Base-by-base conservation (phyloP, 768 basidiomycete genomes). In the Russula sp. region DNA sequence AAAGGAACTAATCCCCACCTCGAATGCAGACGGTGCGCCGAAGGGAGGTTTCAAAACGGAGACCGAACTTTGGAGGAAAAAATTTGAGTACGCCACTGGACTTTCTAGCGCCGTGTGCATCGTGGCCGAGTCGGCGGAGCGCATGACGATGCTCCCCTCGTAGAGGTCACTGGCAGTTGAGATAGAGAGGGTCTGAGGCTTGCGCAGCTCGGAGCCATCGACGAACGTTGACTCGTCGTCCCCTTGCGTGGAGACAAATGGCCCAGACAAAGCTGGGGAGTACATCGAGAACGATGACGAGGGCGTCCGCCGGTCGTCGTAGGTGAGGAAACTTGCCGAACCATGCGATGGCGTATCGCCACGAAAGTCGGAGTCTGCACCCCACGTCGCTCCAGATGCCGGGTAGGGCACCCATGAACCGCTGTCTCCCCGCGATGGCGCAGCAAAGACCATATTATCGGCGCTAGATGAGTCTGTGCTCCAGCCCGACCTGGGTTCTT, bases 401-500 rank as follows among this genome's bases (percentile, higher is more conserved):
- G 64, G 36, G 45, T 65, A 67, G 20, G 58, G 48, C 5, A 53
- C 45, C 66, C 66, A 67, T 14, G 60, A 61, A 8, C 39, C 35
- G 39, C 56, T 55, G 34, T 62, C 64, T 22, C 20, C 64, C n/a
- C 59, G 56, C 7, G 43, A 35, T 36, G 60, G 49, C 20, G 29
- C 60, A 25, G 64, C 67, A 10, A 64, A 68, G 34, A 63, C 60
- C 25, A 66, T 63, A 52, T 69, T 63, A 52, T 69, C 68, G 52
- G 66, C 59, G 54, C 65, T 66, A 20, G 71, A 70, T 47, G 71
- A 70, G 50, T 76, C 84, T 65, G 78, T 79, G 76, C 85, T 87
- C 83, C 85, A 86, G 66, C 70, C 76, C 8, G 85, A 85, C 61
- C 77, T 75, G 61, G 75, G 76, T 46, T 74, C 75, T 56, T 79